Evolutionary conservation across 2,329 filamentous ascomycete species (phyloP), one percentile per base, ranked within the genome.

Genomic region (Pseudophaeomoniella oleicola): DNA sequence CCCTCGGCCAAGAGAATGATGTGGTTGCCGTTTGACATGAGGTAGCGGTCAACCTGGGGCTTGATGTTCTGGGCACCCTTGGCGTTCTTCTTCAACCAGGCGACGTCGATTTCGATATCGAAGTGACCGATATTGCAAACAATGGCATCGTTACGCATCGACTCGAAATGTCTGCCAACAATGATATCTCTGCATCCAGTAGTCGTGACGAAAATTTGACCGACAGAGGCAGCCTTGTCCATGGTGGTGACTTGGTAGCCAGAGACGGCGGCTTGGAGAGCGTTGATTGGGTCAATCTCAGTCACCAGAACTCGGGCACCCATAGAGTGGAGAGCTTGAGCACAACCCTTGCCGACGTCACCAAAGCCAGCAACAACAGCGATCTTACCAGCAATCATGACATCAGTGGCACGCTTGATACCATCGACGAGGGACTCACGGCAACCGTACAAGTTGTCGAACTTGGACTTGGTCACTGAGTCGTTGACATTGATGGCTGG

Each of bases 91-190:
- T 96, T 96, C 66, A 98, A 74, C 90, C 90, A 98, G 50, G 90
- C 90, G 67, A 98, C 90, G 64, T 98, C 90, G 55, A 98, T 98
- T 73, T 98, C 90, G 55, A 94, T 93, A 64, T 98, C 88, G 68
- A 98, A 98, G 75, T 98, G 88, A 62, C 88, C 88, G 69, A 98
- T 98, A 77, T 98, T 98, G 86, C 88, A 96, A 53, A 96, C 88
- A 56, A 98, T 96, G 63, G 88, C 87, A 55, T 98, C 88, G 69
- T 96, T 94, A 57, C 70, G 72, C 88, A 98, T 98, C 53, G 65
- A 75, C 72, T 92, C 79, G 63, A 98, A 96, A 78, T 98, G 88
- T 58, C 71, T 67, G 60, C 80, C 85, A 53, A 81, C 78, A 48
- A 98, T 77, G 59, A 98, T 96, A 66, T 98, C 90, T 72, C 88